phyloP scores from a whole-genome alignment of 2,329 filamentous ascomycete genomes.

The Xylaria digitata region DNA sequence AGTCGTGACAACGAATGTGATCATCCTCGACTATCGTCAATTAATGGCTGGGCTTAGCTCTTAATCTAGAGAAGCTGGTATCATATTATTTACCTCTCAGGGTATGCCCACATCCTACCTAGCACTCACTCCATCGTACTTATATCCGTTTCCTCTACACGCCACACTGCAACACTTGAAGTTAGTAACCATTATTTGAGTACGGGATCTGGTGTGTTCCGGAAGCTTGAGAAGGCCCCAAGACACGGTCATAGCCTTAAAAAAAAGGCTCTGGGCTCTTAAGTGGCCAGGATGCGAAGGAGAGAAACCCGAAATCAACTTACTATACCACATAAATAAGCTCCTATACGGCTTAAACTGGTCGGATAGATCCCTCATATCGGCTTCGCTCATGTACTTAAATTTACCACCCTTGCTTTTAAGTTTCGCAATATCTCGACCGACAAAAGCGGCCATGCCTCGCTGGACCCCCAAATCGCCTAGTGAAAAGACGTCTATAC shows the following conservation, averaged over 20 bases:
- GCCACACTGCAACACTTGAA: conserved; percentile 70
- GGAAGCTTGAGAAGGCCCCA: neutral
- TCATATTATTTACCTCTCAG: neutral
- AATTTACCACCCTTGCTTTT: conserved; percentile 87
- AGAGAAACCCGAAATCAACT: neutral
- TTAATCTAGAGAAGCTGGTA: conserved; percentile 8
- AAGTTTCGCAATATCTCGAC: conserved; percentile 83
- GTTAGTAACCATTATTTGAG: neutral
- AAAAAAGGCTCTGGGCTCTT: neutral
- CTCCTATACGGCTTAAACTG: conserved; percentile 89
- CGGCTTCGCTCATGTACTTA: conserved; percentile 96
- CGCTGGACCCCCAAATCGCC: conserved; percentile 95
- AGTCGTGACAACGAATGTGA: neutral
- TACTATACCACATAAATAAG: conserved; percentile 93
- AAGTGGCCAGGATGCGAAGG: neutral
- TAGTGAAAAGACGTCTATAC: conserved; percentile 91
- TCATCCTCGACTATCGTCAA: neutral
- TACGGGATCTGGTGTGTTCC: neutral
- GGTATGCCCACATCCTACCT: neutral
- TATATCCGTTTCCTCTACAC: conserved; percentile 82
- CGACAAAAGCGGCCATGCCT: conserved; percentile 89
- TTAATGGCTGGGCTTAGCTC: neutral
- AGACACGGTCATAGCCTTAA: neutral
- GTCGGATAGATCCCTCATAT: conserved; percentile 86
- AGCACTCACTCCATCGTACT: conserved; percentile 63